phyloP scores from a whole-genome alignment of 2,329 filamentous ascomycete genomes.

The Alternaria burnsii region DNA sequence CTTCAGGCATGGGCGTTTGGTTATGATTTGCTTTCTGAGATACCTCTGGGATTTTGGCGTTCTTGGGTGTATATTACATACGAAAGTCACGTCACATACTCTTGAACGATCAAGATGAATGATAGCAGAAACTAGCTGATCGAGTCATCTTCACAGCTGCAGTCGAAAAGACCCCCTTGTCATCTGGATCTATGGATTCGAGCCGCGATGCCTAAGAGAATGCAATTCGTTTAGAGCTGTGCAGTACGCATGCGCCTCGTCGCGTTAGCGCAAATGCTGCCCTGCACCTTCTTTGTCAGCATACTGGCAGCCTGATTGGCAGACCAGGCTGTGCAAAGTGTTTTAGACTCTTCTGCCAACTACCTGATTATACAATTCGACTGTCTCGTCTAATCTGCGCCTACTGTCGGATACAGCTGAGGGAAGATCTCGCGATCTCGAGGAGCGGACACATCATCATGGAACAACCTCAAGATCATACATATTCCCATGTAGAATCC shows the following conservation, averaged over 20 bases:
- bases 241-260: no score
- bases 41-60: constrained; percentile 18
- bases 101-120: no score
- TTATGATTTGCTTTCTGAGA: constrained; percentile 13
- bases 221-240: no score
- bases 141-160: background rate
- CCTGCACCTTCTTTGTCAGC: background rate
- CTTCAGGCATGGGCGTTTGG: no score
- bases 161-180: background rate
- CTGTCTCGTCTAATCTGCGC: background rate
- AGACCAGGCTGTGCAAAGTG: background rate
- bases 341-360: background rate
- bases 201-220: accelerated
- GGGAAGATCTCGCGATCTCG: background rate
- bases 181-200: no score
- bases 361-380: background rate
- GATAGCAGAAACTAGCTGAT: background rate
- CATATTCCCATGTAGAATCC: background rate
- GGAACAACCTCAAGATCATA: background rate
- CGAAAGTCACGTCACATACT: background rate
- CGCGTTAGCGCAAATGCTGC: background rate
- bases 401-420: accelerated
- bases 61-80: background rate
- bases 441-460: background rate
- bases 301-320: background rate